Conservation (phyloP, 371 early-diverging fungal genomes). For the Nosema muscidifuracis region DNA sequence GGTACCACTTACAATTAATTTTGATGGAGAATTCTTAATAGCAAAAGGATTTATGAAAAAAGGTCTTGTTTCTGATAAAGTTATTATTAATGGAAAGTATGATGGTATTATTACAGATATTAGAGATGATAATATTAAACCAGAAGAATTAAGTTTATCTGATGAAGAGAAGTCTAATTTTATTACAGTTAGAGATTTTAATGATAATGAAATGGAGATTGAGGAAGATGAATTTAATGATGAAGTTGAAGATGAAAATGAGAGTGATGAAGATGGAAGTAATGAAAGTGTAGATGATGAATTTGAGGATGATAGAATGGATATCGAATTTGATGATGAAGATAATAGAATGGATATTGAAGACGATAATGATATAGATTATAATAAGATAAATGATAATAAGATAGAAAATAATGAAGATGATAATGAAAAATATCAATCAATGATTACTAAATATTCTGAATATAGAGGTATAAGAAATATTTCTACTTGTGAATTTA, state of each 20-base stretch:
- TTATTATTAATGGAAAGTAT: slow-evolving; percentile 57
- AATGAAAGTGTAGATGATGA: slow-evolving; percentile 1
- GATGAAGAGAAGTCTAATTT: not conserved
- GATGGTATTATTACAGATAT: slow-evolving; percentile 35
- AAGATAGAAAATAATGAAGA: not conserved
- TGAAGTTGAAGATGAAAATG: not conserved
- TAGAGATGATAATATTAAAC: slow-evolving; percentile 11
- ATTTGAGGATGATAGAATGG: not conserved
- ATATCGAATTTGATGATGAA: not conserved
- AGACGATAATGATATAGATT: slow-evolving; percentile 10
- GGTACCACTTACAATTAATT: slow-evolving; percentile 28
- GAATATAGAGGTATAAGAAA: slow-evolving; percentile 50
- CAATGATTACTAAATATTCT: slow-evolving; percentile 48
- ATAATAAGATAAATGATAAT: not conserved
- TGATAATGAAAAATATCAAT: slow-evolving; percentile 15
- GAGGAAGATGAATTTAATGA: slow-evolving; percentile 9
- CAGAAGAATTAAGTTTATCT: slow-evolving; percentile 1
- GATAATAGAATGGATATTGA: slow-evolving; percentile 30
- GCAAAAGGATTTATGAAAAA: slow-evolving; percentile 56
- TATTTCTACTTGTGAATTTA: slow-evolving; percentile 43
- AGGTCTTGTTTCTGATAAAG: slow-evolving; percentile 49
- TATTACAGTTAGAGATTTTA: not conserved
- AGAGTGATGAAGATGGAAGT: slow-evolving; percentile 1
- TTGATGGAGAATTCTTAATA: slow-evolving; percentile 2
- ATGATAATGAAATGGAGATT: slow-evolving; percentile 37